These are phyloP conservation scores for Tirmania nivea DNA, from an alignment of 495 filamentous ascomycete species.

Conservation along the genomic window DNA sequence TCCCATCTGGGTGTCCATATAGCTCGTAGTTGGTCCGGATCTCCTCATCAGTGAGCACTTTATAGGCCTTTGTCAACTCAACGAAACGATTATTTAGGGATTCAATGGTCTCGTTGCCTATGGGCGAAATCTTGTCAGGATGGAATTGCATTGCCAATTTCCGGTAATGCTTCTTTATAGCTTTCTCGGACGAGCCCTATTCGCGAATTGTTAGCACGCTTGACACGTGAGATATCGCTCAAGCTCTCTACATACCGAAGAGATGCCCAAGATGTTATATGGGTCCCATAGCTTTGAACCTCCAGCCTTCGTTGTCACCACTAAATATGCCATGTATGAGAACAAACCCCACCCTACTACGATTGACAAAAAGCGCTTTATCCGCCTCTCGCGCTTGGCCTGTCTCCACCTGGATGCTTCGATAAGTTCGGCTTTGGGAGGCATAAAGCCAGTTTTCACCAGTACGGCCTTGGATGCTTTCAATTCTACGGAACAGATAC, in stretches of 20 bases:
- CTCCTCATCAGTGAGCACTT: constrained; percentile 89
- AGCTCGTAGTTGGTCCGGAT: constrained; percentile 89
- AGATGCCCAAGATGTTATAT: constrained; percentile 74
- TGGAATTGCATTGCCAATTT: constrained; percentile 68
- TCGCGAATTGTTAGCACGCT: neutral
- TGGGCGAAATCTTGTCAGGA: constrained; percentile 68
- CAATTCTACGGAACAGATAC: constrained; percentile 39
- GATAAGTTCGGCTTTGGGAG: constrained; percentile 62
- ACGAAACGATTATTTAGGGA: constrained; percentile 70
- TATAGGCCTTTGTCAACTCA: constrained; percentile 90
- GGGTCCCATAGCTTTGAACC: constrained; percentile 69
- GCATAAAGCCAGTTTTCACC: constrained; percentile 48
- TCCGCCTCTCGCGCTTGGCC: constrained; percentile 66
- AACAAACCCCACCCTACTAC: constrained; percentile 62
- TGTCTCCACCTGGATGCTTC: constrained; percentile 68
- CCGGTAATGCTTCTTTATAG: constrained; percentile 76
- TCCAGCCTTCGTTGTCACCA: constrained; percentile 33
- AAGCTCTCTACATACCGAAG: constrained; percentile 35
- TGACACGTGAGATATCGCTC: too few species aligned
- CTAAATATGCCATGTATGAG: constrained; percentile 81
- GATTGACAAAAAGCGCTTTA: constrained; percentile 66
- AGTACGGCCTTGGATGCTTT: constrained; percentile 21
- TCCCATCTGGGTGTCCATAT: constrained; percentile 90
- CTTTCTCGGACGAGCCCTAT: constrained; percentile 35
- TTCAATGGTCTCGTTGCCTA: constrained; percentile 77